Percentiles rank a stretch among this genome's conserved stretches.
Conservation (phyloP, 2,329 filamentous ascomycete genomes). For the Fusarium hainanense region DNA sequence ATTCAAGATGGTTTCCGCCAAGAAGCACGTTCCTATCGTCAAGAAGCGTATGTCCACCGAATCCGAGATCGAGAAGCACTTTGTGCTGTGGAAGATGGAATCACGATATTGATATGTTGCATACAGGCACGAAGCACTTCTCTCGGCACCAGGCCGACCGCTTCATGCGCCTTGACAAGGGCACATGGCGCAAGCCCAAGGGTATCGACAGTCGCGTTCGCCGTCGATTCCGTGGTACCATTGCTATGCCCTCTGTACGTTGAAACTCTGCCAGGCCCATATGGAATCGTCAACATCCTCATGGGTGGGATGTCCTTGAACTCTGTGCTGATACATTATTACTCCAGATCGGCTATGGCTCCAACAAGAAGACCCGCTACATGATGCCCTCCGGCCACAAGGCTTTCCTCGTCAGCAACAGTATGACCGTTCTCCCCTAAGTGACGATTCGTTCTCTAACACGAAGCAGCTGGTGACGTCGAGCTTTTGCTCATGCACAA, state of each 20-base stretch:
- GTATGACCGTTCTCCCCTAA: too few species aligned
- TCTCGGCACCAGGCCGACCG: slow-evolving; percentile 96
- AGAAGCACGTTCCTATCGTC: slow-evolving; percentile 99
- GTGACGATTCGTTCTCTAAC: too few species aligned
- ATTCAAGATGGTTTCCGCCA: slow-evolving; percentile 93
- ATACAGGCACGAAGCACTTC: slow-evolving; percentile 89
- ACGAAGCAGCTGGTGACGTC: slow-evolving; percentile 74
- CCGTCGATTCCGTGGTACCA: slow-evolving; percentile 95
- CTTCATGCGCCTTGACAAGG: slow-evolving; percentile 89
- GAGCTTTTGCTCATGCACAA: slow-evolving; percentile 99
- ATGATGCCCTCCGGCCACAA: slow-evolving; percentile 99
- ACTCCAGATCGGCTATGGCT: slow-evolving; percentile 92
- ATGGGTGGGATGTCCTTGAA: background rate
- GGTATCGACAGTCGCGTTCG: slow-evolving; percentile 99
- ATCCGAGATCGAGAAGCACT: slow-evolving; percentile 23
- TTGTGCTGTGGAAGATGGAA: slow-evolving; percentile 19
- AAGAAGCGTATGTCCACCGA: slow-evolving; percentile 92
- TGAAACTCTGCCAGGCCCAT: slow-evolving; percentile 7
- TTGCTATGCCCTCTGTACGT: slow-evolving; percentile 98
- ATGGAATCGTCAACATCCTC: slow-evolving; percentile 9
- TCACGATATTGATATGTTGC: slow-evolving; percentile 53
- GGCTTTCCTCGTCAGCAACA: slow-evolving; percentile 99
- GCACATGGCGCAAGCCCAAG: slow-evolving; percentile 97
- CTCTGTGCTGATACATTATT: slow-evolving; percentile 32
- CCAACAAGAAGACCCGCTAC: slow-evolving; percentile 99